phyloP scores from a whole-genome alignment of 495 filamentous ascomycete species.

The Saxophila tyrrhenica region DNA sequence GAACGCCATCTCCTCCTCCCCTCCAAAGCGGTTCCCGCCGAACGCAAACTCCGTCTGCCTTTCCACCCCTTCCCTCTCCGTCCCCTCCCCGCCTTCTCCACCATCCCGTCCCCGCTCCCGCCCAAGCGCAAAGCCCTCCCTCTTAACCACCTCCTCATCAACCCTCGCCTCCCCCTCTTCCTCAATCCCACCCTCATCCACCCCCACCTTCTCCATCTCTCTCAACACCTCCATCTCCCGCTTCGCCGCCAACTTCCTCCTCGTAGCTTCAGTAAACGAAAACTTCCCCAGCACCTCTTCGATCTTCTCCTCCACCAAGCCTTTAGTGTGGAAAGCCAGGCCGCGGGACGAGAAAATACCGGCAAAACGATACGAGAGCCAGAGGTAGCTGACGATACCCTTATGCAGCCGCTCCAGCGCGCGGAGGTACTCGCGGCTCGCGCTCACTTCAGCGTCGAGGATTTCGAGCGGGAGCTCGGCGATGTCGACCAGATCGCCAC shows the following conservation, averaged over 20 bases:
- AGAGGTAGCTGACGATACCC: slow-evolving; percentile 70
- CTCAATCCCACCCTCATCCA: neutral
- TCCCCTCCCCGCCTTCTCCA: neutral
- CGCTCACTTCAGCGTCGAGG: slow-evolving; percentile 26
- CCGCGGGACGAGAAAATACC: slow-evolving; percentile 70
- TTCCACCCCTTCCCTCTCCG: neutral
- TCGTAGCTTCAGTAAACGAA: slow-evolving; percentile 7
- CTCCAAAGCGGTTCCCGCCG: slow-evolving; percentile 12
- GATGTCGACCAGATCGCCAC: slow-evolving; percentile 54
- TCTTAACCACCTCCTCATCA: neutral
- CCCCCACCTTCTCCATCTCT: neutral
- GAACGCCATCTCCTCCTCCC: slow-evolving; percentile 3
- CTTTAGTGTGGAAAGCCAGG: slow-evolving; percentile 71
- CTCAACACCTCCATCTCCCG: slow-evolving; percentile 5
- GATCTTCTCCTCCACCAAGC: slow-evolving; percentile 67
- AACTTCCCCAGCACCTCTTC: slow-evolving; percentile 48
- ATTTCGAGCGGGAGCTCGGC: slow-evolving; percentile 33
- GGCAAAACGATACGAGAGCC: slow-evolving; percentile 62
- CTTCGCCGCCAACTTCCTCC: slow-evolving; percentile 14
- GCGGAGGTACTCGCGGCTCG: slow-evolving; percentile 42
- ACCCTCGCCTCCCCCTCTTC: neutral
- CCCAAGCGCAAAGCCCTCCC: neutral
- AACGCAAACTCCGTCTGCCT: neutral
- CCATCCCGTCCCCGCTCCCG: neutral
- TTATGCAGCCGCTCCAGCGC: slow-evolving; percentile 70